These are phyloP conservation scores for Pyrrhoderma noxium DNA, from an alignment of 1,284 basidiomycete genomes.

Conservation along the genomic window DNA sequence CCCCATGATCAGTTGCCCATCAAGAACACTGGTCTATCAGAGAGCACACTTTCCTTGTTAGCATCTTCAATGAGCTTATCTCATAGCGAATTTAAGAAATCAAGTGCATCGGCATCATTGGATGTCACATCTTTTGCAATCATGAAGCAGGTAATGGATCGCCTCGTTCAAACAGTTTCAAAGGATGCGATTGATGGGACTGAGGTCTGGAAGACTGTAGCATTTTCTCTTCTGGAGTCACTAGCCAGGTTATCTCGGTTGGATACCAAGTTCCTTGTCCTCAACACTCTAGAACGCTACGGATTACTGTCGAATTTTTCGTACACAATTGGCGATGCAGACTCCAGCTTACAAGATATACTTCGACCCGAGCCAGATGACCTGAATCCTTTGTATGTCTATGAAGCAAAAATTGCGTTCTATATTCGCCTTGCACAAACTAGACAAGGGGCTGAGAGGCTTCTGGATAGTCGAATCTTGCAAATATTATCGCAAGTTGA, in stretches of 20 bases:
- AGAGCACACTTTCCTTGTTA: constrained; percentile 4
- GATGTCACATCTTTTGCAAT: constrained; percentile 55
- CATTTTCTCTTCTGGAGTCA: constrained; percentile 81
- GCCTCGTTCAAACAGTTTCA: constrained; percentile 71
- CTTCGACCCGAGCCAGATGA: constrained; percentile 88
- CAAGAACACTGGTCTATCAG: neutral
- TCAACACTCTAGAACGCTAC: constrained; percentile 60
- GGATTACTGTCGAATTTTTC: constrained; percentile 85
- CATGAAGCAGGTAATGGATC: constrained; percentile 62
- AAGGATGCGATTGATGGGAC: constrained; percentile 91
- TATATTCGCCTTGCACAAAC: constrained; percentile 81
- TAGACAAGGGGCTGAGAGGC: constrained; percentile 74
- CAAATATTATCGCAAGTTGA: constrained; percentile 80
- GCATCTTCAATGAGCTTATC: constrained; percentile 11
- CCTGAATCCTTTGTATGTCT: constrained; percentile 89
- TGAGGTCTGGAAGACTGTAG: constrained; percentile 94
- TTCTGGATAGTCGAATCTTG: constrained; percentile 77
- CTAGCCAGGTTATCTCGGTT: constrained; percentile 58
- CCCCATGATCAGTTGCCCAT: constrained; percentile 18
- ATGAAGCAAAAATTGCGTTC: constrained; percentile 89
- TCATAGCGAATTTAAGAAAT: constrained; percentile 17
- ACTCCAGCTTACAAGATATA: constrained; percentile 71
- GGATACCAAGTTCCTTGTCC: constrained; percentile 54
- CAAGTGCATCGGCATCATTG: constrained; percentile 35
- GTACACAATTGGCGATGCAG: constrained; percentile 76